Percentiles rank a stretch among this genome's conserved stretches.
Evolutionary conservation across 1,139 yeast genomes (phyloP).

Genomic region (Suhomyces panamericanus): DNA sequence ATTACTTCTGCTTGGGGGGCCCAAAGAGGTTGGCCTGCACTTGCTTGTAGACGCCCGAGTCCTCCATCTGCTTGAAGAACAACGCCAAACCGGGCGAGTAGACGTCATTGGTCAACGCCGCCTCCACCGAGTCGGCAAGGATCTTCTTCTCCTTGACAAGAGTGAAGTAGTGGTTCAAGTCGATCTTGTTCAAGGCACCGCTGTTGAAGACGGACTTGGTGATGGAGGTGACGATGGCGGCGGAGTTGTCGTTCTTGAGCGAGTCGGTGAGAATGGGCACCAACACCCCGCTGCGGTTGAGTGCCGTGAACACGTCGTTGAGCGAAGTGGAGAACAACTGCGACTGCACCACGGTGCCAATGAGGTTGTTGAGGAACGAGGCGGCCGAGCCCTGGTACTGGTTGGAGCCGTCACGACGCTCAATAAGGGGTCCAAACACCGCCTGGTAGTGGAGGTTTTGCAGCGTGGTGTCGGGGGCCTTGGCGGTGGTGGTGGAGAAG

Average conservation of each 20-base stretch:
- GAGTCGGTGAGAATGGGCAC: constrained; percentile 31
- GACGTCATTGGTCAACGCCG: constrained; percentile 28
- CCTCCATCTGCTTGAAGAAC: constrained; percentile 36
- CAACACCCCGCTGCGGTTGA: constrained; percentile 35
- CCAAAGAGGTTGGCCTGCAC: constrained; percentile 41
- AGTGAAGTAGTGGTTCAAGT: constrained; percentile 23
- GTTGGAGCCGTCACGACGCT: constrained; percentile 15
- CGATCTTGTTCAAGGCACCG: constrained; percentile 36
- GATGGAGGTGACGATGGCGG: constrained; percentile 27
- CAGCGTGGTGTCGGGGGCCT: constrained; percentile 14
- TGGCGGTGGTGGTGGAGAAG: constrained; percentile 27
- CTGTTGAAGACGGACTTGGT: constrained; percentile 31
- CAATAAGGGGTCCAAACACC: constrained; percentile 10
- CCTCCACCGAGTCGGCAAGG: constrained; percentile 28
- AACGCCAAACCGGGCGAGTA: constrained; percentile 38
- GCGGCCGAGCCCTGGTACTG: constrained; percentile 35
- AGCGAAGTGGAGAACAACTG: constrained; percentile 26
- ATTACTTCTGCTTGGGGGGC: not conserved
- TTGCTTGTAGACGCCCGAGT: constrained; percentile 33
- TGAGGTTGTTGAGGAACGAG: constrained; percentile 34
- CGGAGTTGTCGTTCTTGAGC: constrained; percentile 28
- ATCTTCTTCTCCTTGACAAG: constrained; percentile 26
- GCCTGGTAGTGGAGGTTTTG: constrained; percentile 12
- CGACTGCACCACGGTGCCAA: constrained; percentile 30
- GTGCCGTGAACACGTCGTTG: constrained; percentile 29